Base-by-base conservation (phyloP, 23 red algal species). In the Gracilaria gracilis region DNA sequence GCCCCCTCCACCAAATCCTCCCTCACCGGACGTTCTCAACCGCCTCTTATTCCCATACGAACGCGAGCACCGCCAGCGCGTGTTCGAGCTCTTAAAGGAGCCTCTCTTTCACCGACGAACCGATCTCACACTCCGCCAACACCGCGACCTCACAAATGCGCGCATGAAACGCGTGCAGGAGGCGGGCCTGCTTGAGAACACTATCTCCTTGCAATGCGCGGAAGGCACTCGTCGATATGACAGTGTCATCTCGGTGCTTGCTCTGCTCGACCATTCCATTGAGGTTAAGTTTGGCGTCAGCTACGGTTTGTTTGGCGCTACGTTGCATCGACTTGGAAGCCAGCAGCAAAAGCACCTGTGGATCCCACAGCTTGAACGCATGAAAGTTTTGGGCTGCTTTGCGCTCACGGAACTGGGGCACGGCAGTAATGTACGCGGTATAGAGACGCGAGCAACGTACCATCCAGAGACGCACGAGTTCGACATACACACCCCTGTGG, bases 361-460 rank as follows among this genome's bases (percentile, higher is more conserved):
- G 85, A 82, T 99, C 61, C 93, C 89, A 20, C 39, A 83, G 29
- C 84, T 99, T 29, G 93, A 99, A 59, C 38, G 70, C 36, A 57
- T 62, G 54, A 29, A 58, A 31, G 93, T 91, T 39, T 67, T 88
- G 40, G 97, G 97, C 72, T 99, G 93, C 79, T 99, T 99, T 90
- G 97, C 97, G 25, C 59, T 99, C 23, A 99, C 93, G 20, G 97
- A 99, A 77, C 84, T 99, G 12, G 94, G 97, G 13, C 97, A 99
- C 67, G 97, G 97, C 49, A 95, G 91, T 39, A 99, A 99, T 57
- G 97, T 81, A 12, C 90, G 93, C 29, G 97, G 93, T 67, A 99
- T 99, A 32, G 93, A 99, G 88, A 99, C 97, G 0, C 84, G 65
- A 71, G 97, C 97, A 13, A 93, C 81, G 33, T 99, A 94, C 54